Evolutionary conservation across 495 filamentous ascomycete genomes (phyloP), one percentile per base, ranked within the genome.

Genomic region (Xylaria flabelliformis): DNA sequence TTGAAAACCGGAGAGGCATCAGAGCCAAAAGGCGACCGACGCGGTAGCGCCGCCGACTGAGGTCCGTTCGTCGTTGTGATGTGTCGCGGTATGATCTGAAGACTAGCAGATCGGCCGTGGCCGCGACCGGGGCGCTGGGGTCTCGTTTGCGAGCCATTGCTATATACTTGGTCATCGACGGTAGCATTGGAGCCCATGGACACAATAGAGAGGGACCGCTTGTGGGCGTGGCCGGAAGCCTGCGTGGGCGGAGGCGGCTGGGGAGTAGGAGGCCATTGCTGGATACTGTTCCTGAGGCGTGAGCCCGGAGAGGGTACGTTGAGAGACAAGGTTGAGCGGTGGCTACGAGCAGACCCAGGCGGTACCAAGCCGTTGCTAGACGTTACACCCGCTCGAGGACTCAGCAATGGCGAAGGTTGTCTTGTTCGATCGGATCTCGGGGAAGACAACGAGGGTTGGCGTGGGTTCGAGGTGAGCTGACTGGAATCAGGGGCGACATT

Each of bases 151-250:
- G 69, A n/a, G 70, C 50, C 12, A 69, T 76, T 76, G 53, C 7
- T 29, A 41, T 72, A 51, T 4, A 34, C 21, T 53, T 77, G 84
- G 80, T 75, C 83, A 80, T 80, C 86, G 70, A 74, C 80, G 74
- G 77, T 84, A 66, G 91, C 88, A 67, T 90, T 89, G 62, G 88
- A 90, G 19, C 93, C 93, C 73, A 98, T 88, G 6, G 96, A 98
- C 26, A 98, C 89, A 73, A 99, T 98, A n/a, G 96, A 98, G 41
- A 99, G 88, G 0, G 95, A 97, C 78, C 95, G 82, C 71, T 86
- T 87, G 72, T 90, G 89, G 46, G 78, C 74, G 66, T 82, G 80
- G n/a, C 82, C 82, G 24, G 76, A 44, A 26, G 71, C 73, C 71
- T 80, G 76, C 56, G 79, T 70, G 34, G 76, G 70, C 71, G 64